phyloP scores from a whole-genome alignment of 305 asterid species.

The Fraxinus platypoda region DNA sequence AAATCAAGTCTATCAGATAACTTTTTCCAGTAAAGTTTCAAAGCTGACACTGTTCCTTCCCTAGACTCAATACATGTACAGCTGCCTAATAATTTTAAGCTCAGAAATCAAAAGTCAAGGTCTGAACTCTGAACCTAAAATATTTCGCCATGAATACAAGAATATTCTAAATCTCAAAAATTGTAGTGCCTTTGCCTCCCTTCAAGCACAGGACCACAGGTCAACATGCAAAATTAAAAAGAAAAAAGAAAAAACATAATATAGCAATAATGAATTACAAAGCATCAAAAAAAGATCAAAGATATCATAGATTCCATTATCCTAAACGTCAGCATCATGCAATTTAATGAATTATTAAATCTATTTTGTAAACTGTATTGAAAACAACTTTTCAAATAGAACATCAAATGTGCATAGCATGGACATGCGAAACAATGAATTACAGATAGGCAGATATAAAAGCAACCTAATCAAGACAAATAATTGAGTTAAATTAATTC shows the following conservation, averaged over 20 bases:
- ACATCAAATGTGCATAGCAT: not conserved
- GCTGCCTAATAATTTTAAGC: not conserved
- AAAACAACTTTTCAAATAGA: not conserved
- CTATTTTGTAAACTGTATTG: not conserved
- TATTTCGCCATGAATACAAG: not conserved
- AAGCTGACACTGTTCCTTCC: constrained; percentile 13
- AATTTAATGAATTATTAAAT: not conserved
- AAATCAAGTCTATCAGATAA: not conserved
- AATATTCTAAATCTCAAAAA: not conserved
- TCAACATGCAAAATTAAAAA: not conserved
- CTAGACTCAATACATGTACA: not conserved
- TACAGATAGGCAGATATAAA: not conserved
- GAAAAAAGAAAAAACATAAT: not conserved
- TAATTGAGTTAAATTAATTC: constrained; percentile 8
- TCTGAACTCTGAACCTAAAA: constrained; percentile 6
- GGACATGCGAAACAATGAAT: constrained; percentile 9
- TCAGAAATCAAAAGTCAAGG: not conserved
- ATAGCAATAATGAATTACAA: not conserved
- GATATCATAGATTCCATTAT: not conserved
- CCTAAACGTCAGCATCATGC: constrained; percentile 8
- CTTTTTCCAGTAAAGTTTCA: not conserved
- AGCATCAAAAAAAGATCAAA: not conserved
- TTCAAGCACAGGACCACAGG: not conserved
- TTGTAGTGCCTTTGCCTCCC: not conserved
- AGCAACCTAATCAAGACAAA: constrained; percentile 3